Evolutionary conservation across 305 asterid species (phyloP).

Genomic region (Fraxinus xanthoxyloides): DNA sequence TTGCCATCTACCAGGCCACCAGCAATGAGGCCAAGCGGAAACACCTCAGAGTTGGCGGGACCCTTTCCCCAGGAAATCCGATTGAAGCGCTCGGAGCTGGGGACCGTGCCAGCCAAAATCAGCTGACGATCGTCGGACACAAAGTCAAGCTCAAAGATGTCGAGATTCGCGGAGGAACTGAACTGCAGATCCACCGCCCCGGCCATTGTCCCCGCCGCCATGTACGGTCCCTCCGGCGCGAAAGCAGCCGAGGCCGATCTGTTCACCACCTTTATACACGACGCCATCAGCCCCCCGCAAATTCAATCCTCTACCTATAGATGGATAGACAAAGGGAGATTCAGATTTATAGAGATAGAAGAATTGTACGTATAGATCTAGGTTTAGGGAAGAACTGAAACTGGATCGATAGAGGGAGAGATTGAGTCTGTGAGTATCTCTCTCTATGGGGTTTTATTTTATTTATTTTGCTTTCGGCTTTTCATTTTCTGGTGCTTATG

Average conservation of each 20-base stretch:
- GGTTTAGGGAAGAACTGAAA: constrained; percentile 11
- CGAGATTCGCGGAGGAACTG: constrained; percentile 94
- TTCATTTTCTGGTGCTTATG: constrained; percentile 18
- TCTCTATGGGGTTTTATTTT: constrained; percentile 33
- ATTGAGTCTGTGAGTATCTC: constrained; percentile 6
- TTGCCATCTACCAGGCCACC: constrained; percentile 98
- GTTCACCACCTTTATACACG: constrained; percentile 74
- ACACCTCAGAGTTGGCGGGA: constrained; percentile 61
- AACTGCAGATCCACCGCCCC: constrained; percentile 99
- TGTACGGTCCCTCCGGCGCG: constrained; percentile 79
- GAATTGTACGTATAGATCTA: constrained; percentile 17
- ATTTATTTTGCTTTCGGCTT: constrained; percentile 27
- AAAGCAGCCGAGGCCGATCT: constrained; percentile 98
- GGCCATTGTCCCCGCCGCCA: constrained; percentile 99
- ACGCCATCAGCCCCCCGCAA: constrained; percentile 56
- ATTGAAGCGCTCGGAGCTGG: constrained; percentile 81
- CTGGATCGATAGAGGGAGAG: constrained; percentile 37
- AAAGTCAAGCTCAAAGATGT: constrained; percentile 84
- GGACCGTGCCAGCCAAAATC: constrained; percentile 53
- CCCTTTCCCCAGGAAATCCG: constrained; percentile 85
- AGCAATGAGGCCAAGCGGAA: constrained; percentile 76
- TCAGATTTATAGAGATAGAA: constrained; percentile 17
- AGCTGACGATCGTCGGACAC: constrained; percentile 74
- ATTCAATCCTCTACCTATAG: constrained; percentile 26
- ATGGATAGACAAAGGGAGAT: constrained; percentile 8